These are phyloP conservation scores for Rosa rugosa DNA, from an alignment of 306 rosid genomes.

Conservation along the genomic window DNA sequence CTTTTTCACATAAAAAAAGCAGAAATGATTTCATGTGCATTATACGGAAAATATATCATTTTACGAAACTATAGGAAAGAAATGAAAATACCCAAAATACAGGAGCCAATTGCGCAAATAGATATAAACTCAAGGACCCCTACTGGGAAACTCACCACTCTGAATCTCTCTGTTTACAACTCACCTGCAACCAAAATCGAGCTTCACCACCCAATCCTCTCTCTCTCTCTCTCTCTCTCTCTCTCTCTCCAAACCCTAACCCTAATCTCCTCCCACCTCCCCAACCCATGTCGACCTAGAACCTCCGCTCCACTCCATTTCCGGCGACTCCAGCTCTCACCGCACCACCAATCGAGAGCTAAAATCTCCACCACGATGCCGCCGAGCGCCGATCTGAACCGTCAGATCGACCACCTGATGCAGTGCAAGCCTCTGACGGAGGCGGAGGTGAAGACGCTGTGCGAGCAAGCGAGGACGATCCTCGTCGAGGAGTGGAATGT, in stretches of 20 bases:
- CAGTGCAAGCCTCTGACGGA: conserved; percentile 42
- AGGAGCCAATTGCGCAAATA: conserved; percentile 4
- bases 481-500: conserved; percentile 47
- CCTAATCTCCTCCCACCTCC: conserved; percentile 24
- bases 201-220: conserved; percentile 19
- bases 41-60: no score
- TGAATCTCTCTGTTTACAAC: conserved; percentile 6
- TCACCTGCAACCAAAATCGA: conserved; percentile 17
- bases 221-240: neutral
- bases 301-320: neutral
- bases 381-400: conserved; percentile 39
- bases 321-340: conserved; percentile 16
- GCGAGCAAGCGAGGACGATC: conserved; percentile 46
- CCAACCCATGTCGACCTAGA: conserved; percentile 25
- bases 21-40: no score
- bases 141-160: conserved; percentile 3
- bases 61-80: neutral
- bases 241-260: conserved; percentile 14
- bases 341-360: conserved; percentile 19
- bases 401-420: conserved; percentile 46
- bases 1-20: no score
- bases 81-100: neutral
- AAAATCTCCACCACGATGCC: conserved; percentile 25
- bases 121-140: conserved; percentile 14
- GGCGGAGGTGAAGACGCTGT: conserved; percentile 40